Percentiles rank a stretch among this genome's conserved stretches.
phyloP scores from a whole-genome alignment of 345 rosid genomes.

The Zanthoxylum bungeanum region DNA sequence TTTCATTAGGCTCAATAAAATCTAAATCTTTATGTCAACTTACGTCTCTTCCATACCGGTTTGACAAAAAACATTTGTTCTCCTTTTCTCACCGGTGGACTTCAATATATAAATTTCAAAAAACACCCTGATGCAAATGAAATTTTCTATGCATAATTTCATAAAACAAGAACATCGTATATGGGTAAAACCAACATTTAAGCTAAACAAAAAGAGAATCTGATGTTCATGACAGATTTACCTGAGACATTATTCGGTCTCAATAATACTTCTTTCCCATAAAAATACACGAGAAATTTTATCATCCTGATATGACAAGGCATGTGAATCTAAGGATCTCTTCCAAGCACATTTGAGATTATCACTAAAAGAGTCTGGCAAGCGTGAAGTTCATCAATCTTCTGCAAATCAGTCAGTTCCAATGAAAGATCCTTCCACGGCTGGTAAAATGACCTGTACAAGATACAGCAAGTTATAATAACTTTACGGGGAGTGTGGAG shows the following conservation, averaged over 20 bases:
- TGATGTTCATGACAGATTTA: neutral
- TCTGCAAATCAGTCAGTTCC: constrained; percentile 38
- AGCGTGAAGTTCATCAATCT: constrained; percentile 57
- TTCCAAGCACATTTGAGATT: constrained; percentile 38
- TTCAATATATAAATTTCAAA: neutral
- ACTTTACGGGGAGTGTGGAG: neutral
- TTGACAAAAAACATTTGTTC: no score
- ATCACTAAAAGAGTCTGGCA: constrained; percentile 53
- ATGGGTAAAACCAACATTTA: neutral
- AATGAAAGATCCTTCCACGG: constrained; percentile 57
- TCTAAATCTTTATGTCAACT: no score
- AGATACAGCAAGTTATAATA: neutral
- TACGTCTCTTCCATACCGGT: neutral
- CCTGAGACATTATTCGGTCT: constrained; percentile 8
- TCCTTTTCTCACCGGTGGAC: no score
- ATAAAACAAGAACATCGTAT: neutral
- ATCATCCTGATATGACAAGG: constrained; percentile 29
- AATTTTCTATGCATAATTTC: neutral
- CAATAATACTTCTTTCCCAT: constrained; percentile 57
- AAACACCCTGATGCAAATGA: neutral
- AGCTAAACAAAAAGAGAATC: neutral
- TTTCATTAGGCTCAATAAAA: no score
- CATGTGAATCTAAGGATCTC: constrained; percentile 28
- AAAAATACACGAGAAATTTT: constrained; percentile 38
- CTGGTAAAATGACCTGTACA: constrained; percentile 65